Conservation (phyloP, 2,329 filamentous ascomycete species). For the Fusarium sublunatum region DNA sequence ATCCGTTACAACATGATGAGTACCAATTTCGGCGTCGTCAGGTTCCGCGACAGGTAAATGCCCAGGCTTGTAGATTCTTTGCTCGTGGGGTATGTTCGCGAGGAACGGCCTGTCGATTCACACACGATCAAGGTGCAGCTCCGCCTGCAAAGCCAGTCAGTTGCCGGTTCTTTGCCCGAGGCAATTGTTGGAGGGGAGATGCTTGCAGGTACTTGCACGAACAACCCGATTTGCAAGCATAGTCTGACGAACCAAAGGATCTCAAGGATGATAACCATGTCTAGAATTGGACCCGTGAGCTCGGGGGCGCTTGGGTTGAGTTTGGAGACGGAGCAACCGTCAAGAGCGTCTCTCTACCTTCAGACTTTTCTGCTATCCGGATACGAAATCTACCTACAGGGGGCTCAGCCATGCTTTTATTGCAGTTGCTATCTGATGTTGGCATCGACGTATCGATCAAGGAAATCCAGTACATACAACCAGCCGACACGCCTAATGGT, state of each 20-base stretch:
- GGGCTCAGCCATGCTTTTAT: conserved; percentile 28
- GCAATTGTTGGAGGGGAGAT: neutral
- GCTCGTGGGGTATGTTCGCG: neutral
- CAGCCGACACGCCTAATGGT: neutral
- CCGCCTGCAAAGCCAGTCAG: no score
- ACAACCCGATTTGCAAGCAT: neutral
- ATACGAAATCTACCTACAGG: conserved; percentile 45
- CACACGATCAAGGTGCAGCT: neutral
- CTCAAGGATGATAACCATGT: neutral
- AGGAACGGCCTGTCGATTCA: neutral
- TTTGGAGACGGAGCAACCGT: conserved; percentile 51
- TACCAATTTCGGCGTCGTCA: neutral
- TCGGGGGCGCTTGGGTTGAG: conserved; percentile 45
- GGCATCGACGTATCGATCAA: neutral
- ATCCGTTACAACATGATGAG: neutral
- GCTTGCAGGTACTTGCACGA: conserved; percentile 3
- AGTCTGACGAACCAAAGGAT: neutral
- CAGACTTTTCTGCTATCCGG: conserved; percentile 53
- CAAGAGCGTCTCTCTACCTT: conserved; percentile 45
- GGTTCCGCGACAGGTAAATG: no score
- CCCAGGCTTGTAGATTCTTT: neutral
- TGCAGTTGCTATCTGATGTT: conserved; percentile 22
- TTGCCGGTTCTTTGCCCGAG: conserved; percentile 2
- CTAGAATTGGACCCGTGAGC: conserved; percentile 16
- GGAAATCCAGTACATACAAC: neutral